Evolutionary conservation across 257 asterid species (phyloP).

Genomic region (Fraxinus anomala): DNA sequence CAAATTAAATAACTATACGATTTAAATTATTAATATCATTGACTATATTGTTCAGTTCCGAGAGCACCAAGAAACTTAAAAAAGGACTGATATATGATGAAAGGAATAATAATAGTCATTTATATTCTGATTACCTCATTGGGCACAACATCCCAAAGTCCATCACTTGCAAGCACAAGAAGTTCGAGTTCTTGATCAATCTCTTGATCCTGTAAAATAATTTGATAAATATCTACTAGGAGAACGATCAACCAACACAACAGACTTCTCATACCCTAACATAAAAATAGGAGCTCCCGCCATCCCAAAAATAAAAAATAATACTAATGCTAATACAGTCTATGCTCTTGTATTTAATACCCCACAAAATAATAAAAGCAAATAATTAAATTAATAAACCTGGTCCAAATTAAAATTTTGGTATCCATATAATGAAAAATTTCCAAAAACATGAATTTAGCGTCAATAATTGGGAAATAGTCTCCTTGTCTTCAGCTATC

Average conservation of each 20-base stretch:
- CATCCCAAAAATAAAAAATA: not conserved
- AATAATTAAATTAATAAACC: not conserved
- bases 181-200: constrained; percentile 78
- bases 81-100: not conserved
- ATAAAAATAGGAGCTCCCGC: not conserved
- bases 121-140: constrained; percentile 60
- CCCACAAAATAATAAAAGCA: not conserved
- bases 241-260: not conserved
- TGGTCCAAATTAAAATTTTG: not conserved
- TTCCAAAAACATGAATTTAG: too few relatives aligned
- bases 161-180: constrained; percentile 95
- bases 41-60: not conserved
- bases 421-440: too few relatives aligned
- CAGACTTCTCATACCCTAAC: not conserved
- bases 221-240: not conserved
- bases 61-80: not conserved
- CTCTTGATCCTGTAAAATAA: constrained; percentile 69
- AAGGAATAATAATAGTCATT: not conserved
- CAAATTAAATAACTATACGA: too few relatives aligned
- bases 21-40: too few relatives aligned
- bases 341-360: not conserved
- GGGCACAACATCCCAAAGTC: constrained; percentile 96
- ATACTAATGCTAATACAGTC: not conserved
- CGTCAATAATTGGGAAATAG: not conserved
- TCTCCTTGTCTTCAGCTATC: not conserved